Base-by-base conservation (phyloP, 805 yeast genomes). In the Barnettozyma populi region DNA sequence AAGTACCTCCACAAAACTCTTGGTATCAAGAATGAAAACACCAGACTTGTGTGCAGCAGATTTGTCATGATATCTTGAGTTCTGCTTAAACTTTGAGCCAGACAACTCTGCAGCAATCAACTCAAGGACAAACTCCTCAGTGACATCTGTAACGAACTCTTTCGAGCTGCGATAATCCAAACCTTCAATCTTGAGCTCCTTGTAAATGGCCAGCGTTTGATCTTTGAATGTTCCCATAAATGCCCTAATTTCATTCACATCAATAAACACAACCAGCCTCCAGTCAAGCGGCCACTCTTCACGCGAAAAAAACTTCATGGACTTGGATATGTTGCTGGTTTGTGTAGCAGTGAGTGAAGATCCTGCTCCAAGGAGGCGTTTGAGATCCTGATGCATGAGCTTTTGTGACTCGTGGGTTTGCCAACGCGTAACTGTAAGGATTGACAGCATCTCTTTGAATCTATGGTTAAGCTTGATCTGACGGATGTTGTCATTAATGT, bases 351-450 rank as follows among this genome's bases (percentile, higher is more conserved):
- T 18, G 25, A 36, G 36, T 2, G 11, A 25, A 11, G 18, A n/a
- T 20, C 4, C n/a, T 11, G 41, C 14, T 16, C 35, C 32, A 11
- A 59, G 59, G 19, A 69, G 47, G 41, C 62, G 64, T 34, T 56
- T 56, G 19, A 73, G 59, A 58, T 82, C 90, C 20, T 68, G 70
- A 3, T 72, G 70, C 2, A 72, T 66, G 25, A 86, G 57, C 29
- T 66, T 70, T 41, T 85, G 71, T 36, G 78, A 72, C 36, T 76
- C 78, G 53, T 78, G 78, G n/a, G 71, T 68, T 6, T 78, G 72
- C 94, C 94, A 86, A 25, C 83, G 86, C 0, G 82, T 76, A 0
- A 87, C 83, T 34, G 72, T 69, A 46, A 87, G 73, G 51, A 82
- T 72, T 8, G 78, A 73, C 11, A 76, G 66, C 25, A 82, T 67